Percentiles rank a stretch among this genome's conserved stretches.
These are phyloP conservation scores for Pythium biforme DNA, from an alignment of 352 stramenopile species.

Conservation along the genomic window DNA sequence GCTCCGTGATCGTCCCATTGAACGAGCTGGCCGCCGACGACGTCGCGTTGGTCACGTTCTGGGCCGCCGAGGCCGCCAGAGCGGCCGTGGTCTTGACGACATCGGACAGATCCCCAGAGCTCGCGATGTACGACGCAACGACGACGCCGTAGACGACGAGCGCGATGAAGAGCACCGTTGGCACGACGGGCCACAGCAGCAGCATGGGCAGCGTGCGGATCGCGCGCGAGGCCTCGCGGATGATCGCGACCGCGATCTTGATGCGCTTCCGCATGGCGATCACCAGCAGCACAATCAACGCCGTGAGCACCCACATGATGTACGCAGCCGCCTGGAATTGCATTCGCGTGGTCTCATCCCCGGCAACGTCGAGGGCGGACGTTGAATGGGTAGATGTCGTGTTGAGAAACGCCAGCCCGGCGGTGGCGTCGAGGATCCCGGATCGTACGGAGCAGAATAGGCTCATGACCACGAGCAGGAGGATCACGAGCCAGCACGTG, in stretches of 20 bases:
- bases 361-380: conserved; percentile 24
- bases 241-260: conserved; percentile 67
- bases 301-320: conserved; percentile 52
- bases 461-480: conserved; percentile 63
- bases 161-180: conserved; percentile 48
- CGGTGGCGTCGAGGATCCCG: conserved; percentile 53
- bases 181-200: conserved; percentile 59
- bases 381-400: conserved; percentile 22
- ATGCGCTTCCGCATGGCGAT: conserved; percentile 68
- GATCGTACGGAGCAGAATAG: conserved; percentile 74
- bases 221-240: conserved; percentile 62
- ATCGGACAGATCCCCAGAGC: conserved; percentile 45
- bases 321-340: conserved; percentile 72
- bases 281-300: conserved; percentile 52
- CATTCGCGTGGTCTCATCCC: conserved; percentile 37
- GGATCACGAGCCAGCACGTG: conserved; percentile 63
- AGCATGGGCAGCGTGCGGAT: conserved; percentile 61
- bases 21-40: neutral
- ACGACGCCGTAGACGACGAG: conserved; percentile 59
- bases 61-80: conserved; percentile 16
- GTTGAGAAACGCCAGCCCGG: conserved; percentile 47
- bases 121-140: conserved; percentile 59
- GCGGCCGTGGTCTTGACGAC: conserved; percentile 26
- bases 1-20: conserved; percentile 31
- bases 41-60: conserved; percentile 7